phyloP scores from a whole-genome alignment of 768 basidiomycete species.

The Boletus rubropictus region DNA sequence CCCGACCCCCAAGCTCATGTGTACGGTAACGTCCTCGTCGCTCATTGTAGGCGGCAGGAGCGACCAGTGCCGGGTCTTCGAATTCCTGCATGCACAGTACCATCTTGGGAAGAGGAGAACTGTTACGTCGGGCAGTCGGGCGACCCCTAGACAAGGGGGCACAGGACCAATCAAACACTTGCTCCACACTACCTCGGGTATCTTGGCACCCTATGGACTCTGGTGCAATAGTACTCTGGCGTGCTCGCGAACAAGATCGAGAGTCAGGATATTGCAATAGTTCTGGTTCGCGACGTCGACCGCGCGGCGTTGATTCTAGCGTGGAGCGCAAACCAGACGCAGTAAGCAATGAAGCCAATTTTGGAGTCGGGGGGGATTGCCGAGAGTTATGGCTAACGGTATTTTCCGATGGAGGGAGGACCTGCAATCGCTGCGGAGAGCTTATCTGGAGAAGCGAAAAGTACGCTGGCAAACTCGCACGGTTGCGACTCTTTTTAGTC shows the following conservation, averaged over 20 bases:
- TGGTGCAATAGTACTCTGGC: slow-evolving; percentile 14
- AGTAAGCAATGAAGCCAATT: slow-evolving; percentile 33
- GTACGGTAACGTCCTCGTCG: slow-evolving; percentile 50
- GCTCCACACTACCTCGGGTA: slow-evolving; percentile 35
- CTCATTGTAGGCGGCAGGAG: slow-evolving; percentile 21
- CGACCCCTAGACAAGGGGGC: slow-evolving; percentile 39
- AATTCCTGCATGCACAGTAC: slow-evolving; percentile 33
- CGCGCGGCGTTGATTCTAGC: slow-evolving; percentile 45
- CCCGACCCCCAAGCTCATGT: slow-evolving; percentile 47
- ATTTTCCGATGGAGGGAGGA: slow-evolving; percentile 40
- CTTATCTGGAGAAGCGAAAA: slow-evolving; percentile 65
- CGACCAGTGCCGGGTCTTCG: slow-evolving; percentile 27
- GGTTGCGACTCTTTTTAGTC: slow-evolving; percentile 54
- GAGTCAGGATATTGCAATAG: slow-evolving; percentile 33
- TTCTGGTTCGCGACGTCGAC: slow-evolving; percentile 42
- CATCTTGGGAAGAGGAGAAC: slow-evolving; percentile 53
- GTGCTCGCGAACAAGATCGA: slow-evolving; percentile 37
- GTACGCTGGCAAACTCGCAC: slow-evolving; percentile 68
- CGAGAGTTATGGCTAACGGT: slow-evolving; percentile 36
- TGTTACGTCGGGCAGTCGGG: slow-evolving; percentile 46
- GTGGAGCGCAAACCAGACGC: slow-evolving; percentile 33
- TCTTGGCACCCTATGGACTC: slow-evolving; percentile 19
- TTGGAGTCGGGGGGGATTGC: slow-evolving; percentile 59
- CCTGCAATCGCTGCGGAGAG: slow-evolving; percentile 36
- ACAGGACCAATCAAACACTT: slow-evolving; percentile 45